Evolutionary conservation across 371 early-diverging fungal genomes (phyloP).

Genomic region (Rhizoclosmatium hyalinum): DNA sequence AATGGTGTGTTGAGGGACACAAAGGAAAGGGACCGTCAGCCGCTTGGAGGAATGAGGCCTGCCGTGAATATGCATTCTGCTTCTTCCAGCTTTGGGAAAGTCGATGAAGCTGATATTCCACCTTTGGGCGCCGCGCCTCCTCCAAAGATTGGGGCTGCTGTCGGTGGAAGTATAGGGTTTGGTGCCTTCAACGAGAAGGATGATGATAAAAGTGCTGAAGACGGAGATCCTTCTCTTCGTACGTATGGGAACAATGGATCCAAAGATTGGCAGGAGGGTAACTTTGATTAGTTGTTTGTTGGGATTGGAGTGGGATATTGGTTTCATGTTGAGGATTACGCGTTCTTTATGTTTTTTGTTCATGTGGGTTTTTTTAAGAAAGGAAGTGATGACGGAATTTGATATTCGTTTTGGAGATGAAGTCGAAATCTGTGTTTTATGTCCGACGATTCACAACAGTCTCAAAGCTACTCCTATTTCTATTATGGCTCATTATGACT

Average conservation of each 20-base stretch:
- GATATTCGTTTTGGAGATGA: not conserved
- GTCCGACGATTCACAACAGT: constrained; percentile 11
- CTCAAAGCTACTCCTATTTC: constrained; percentile 12
- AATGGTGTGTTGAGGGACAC: constrained; percentile 78
- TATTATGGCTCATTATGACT: constrained; percentile 15
- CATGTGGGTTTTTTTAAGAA: constrained; percentile 3
- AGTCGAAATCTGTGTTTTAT: not conserved
- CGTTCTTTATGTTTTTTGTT: constrained; percentile 12
- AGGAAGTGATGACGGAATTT: not conserved
- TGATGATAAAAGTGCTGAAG: not conserved
- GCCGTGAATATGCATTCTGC: constrained; percentile 32
- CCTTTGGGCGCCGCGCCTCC: constrained; percentile 17
- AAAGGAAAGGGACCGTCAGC: constrained; percentile 83
- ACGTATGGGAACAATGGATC: not conserved
- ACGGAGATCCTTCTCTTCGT: not conserved
- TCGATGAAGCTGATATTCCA: constrained; percentile 35
- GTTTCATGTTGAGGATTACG: not conserved
- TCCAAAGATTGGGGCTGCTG: constrained; percentile 16
- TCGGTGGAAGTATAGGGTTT: constrained; percentile 44
- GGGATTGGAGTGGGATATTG: constrained; percentile 1
- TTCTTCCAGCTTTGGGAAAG: constrained; percentile 28
- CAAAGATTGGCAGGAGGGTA: constrained; percentile 21
- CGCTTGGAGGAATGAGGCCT: constrained; percentile 88
- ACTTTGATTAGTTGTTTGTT: constrained; percentile 10
- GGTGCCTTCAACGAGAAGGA: constrained; percentile 48